Conservation (phyloP, 441 rosid species). For the Arabidopsis hybrid region DNA sequence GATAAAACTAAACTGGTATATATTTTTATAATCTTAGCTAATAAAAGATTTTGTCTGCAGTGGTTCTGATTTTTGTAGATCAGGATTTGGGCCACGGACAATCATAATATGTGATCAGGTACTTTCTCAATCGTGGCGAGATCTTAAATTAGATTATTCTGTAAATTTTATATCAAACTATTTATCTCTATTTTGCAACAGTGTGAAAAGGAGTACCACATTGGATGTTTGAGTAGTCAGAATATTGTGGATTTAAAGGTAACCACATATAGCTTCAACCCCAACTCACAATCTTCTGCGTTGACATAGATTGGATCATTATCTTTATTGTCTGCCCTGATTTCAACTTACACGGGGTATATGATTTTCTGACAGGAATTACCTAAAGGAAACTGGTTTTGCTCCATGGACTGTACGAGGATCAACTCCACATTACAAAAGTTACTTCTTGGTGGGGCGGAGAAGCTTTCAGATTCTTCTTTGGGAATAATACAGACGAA, state of each 20-base stretch:
- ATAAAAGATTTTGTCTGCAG: slow-evolving; percentile 45
- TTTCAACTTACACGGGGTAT: slow-evolving; percentile 12
- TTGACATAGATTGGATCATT: slow-evolving; percentile 21
- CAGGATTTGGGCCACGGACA: slow-evolving; percentile 77
- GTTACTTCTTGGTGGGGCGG: slow-evolving; percentile 65
- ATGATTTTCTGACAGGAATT: slow-evolving; percentile 64
- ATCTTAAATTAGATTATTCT: slow-evolving; percentile 20
- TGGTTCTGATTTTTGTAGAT: slow-evolving; percentile 76
- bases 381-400: slow-evolving; percentile 89
- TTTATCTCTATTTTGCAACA: slow-evolving; percentile 43
- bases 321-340: neutral
- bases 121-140: slow-evolving; percentile 40
- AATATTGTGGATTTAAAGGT: slow-evolving; percentile 59
- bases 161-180: slow-evolving; percentile 23
- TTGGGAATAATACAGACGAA: slow-evolving; percentile 64
- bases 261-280: neutral
- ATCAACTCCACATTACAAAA: slow-evolving; percentile 66
- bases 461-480: slow-evolving; percentile 63
- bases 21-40: slow-evolving; percentile 23
- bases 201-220: slow-evolving; percentile 99
- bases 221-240: slow-evolving; percentile 88
- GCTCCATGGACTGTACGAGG: slow-evolving; percentile 76
- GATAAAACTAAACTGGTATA: slow-evolving; percentile 4
- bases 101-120: slow-evolving; percentile 98
- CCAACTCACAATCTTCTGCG: slow-evolving; percentile 21